Evolutionary conservation across 176 grass and related monocot genomes (phyloP), one percentile per base, ranked within the genome.

Genomic region (Musa troglodytarum): DNA sequence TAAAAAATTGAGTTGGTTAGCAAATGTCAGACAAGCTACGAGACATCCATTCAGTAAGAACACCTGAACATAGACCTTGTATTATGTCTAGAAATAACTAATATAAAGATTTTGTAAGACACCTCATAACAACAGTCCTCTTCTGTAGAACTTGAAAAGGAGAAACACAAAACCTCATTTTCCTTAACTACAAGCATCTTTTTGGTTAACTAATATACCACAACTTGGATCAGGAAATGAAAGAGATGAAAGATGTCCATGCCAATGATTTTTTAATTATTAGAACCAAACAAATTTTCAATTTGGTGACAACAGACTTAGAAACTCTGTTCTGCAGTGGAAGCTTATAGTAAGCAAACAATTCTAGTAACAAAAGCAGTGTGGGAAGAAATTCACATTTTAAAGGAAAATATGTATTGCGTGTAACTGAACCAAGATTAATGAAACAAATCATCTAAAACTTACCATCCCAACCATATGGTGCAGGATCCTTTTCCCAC

Each of bases 401-500:
- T 24, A 14, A 16, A 65, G 64, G 68, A 68, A 49, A 50, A 73
- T 65, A 21, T 75, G 50, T 6, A 12, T 11, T 75, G 50, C 8
- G 15, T n/a, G 20, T 17, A 63, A 17, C 53, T 24, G 19, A 49
- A 67, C 34, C 13, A 21, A 59, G 67, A 13, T 54, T 22, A 52
- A 69, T 20, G 56, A 76, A 7, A 64, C 14, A 71, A 54, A 26
- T 34, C 49, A 23, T 83, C 53, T 49, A 63, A 50, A 65, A 11
- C 88, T 83, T 86, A 93, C 95, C 95, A 73, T 98, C 90, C 95
- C 90, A 99, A n/a, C 88, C 88, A 62, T 87, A 72, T 19, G 95
- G 90, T 25, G 95, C 90, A 25, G 95, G 90, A 53, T 91, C 95
- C 59, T 94, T 98, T 76, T 98, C 95, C 90, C 95, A 93, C 77